phyloP scores from a whole-genome alignment of 2,329 filamentous ascomycete species.

The Lachnum nothofagi region DNA sequence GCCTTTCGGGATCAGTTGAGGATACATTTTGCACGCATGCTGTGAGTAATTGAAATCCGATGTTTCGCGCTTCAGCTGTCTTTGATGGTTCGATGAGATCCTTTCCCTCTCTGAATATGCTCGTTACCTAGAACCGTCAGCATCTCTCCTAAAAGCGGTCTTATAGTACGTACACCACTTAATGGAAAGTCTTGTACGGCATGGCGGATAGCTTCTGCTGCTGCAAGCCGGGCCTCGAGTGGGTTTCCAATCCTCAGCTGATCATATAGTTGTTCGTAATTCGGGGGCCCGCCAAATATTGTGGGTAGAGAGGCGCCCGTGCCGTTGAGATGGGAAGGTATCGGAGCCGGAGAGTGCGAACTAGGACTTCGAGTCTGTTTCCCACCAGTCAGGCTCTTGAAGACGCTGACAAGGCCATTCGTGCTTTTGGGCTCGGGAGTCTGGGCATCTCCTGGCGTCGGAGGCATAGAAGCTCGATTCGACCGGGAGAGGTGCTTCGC shows the following conservation, averaged over 20 bases:
- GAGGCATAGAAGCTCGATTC: conserved; percentile 49
- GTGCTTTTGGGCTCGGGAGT: conserved; percentile 51
- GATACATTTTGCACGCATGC: conserved; percentile 60
- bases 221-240: conserved; percentile 50
- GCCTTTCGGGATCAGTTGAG: conserved; percentile 61
- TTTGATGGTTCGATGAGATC: conserved; percentile 58
- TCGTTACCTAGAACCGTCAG: conserved; percentile 24
- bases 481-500: not conserved
- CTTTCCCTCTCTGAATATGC: conserved; percentile 61
- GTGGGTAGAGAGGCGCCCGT: conserved; percentile 35
- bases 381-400: conserved; percentile 54
- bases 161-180: conserved; percentile 26
- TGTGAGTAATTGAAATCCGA: conserved; percentile 62
- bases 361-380: conserved; percentile 48
- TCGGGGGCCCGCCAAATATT: conserved; percentile 42
- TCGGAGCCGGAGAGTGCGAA: conserved; percentile 35
- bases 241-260: conserved; percentile 48
- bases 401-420: conserved; percentile 57
- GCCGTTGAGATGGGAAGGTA: conserved; percentile 41
- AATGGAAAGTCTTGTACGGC: conserved; percentile 56
- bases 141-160: not conserved
- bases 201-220: conserved; percentile 52
- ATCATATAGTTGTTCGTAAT: conserved; percentile 51
- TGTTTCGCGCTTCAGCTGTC: conserved; percentile 46
- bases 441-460: conserved; percentile 51